Percentiles rank a stretch among this genome's conserved stretches.
Conservation (phyloP, 345 rosid species). For the Arabidopsis suecica region DNA sequence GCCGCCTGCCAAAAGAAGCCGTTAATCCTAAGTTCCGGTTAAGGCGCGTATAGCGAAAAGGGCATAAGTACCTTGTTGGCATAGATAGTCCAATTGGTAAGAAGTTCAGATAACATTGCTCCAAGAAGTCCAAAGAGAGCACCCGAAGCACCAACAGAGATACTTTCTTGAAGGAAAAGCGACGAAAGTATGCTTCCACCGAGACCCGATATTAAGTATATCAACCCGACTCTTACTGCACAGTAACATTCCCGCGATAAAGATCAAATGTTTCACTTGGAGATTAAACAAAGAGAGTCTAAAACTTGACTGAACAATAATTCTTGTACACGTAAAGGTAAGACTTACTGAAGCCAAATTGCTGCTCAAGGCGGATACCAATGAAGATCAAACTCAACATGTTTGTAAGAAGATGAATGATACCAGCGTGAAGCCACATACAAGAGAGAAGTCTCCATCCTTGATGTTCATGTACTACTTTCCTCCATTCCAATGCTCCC, state of each 20-base stretch:
- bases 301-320: not conserved
- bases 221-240: constrained; percentile 75
- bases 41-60: not conserved
- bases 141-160: constrained; percentile 99
- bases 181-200: constrained; percentile 85
- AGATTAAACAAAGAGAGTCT: not conserved
- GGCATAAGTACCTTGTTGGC: constrained; percentile 69
- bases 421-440: constrained; percentile 97
- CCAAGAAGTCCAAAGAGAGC: constrained; percentile 98
- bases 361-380: constrained; percentile 94
- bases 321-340: not conserved
- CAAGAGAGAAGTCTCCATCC: constrained; percentile 90
- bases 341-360: constrained; percentile 84
- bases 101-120: constrained; percentile 94
- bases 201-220: constrained; percentile 83
- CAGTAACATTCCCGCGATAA: not conserved
- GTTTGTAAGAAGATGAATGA: constrained; percentile 86
- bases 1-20: constrained; percentile 54
- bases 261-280: not conserved
- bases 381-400: constrained; percentile 85
- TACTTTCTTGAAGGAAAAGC: constrained; percentile 66
- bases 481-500: constrained; percentile 81
- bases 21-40: not conserved
- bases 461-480: constrained; percentile 74
- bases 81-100: constrained; percentile 95